Evolutionary conservation across 345 rosid genomes (phyloP).

Genomic region (Cardamine resedifolia): DNA sequence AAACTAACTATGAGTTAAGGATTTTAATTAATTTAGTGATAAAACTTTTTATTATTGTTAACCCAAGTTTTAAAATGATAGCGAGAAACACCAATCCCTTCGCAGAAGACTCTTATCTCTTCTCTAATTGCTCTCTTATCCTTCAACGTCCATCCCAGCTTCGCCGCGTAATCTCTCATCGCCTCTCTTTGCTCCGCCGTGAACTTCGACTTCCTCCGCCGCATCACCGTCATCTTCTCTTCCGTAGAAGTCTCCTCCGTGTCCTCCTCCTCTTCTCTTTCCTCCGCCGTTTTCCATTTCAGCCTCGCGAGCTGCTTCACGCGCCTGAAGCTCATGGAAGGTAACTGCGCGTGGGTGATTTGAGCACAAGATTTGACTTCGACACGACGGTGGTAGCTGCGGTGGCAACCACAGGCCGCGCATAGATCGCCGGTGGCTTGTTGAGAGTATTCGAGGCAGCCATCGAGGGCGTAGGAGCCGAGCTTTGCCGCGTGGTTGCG

Average conservation of each 20-base stretch:
- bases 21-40: conserved; percentile 16
- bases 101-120: conserved; percentile 42
- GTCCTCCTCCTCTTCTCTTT: conserved; percentile 3
- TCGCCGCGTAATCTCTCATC: conserved; percentile 39
- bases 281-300: conserved; percentile 21
- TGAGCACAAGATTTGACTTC: conserved; percentile 23
- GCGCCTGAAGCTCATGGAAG: conserved; percentile 38
- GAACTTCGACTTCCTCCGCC: conserved; percentile 43
- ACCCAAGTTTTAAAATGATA: conserved; percentile 45
- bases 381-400: conserved; percentile 78
- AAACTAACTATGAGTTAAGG: neutral
- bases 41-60: conserved; percentile 43
- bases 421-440: conserved; percentile 50
- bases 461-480: conserved; percentile 80
- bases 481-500: conserved; percentile 89
- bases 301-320: conserved; percentile 40
- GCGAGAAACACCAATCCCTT: conserved; percentile 44
- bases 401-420: conserved; percentile 94
- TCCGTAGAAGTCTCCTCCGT: conserved; percentile 36
- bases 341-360: conserved; percentile 19
- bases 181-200: conserved; percentile 39
- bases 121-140: conserved; percentile 35
- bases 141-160: conserved; percentile 46
- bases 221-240: conserved; percentile 14
- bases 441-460: conserved; percentile 77